A percentile compares a stretch with the other conserved stretches of the same genome.
These are phyloP conservation scores for Penicillium longicatenatum DNA, from an alignment of 495 filamentous ascomycete species.

Conservation along the genomic window DNA sequence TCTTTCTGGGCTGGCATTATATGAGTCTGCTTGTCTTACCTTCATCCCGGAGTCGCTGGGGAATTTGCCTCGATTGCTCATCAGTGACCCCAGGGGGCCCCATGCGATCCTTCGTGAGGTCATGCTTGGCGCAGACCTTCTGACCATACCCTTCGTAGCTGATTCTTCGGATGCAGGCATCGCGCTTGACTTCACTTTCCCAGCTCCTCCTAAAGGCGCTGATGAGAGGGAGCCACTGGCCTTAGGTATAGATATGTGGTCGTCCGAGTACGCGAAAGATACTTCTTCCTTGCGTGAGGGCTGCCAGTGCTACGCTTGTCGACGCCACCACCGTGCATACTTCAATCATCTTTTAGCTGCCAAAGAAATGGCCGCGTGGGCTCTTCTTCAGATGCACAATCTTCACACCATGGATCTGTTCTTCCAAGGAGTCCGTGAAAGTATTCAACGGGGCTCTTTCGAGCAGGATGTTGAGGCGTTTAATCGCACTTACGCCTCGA, in stretches of 20 bases:
- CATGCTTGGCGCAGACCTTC: conserved; percentile 73
- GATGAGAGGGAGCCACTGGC: conserved; percentile 35
- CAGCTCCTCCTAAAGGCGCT: conserved; percentile 36
- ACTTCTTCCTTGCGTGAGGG: conserved; percentile 55
- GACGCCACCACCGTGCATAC: conserved; percentile 80
- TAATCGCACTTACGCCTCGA: conserved; percentile 58
- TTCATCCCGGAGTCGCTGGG: conserved; percentile 60
- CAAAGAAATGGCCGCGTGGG: conserved; percentile 96
- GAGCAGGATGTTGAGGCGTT: conserved; percentile 62
- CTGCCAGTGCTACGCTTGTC: conserved; percentile 86
- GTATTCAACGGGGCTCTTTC: conserved; percentile 62
- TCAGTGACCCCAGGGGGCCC: conserved; percentile 67
- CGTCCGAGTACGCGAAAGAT: conserved; percentile 53
- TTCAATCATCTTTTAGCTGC: conserved; percentile 82
- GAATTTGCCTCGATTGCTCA: conserved; percentile 69
- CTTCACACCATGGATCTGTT: conserved; percentile 69
- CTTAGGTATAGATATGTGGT: conserved; percentile 79
- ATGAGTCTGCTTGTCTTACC: conserved; percentile 69
- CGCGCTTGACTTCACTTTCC: conserved; percentile 79
- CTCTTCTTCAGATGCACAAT: conserved; percentile 90
- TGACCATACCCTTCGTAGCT: conserved; percentile 74
- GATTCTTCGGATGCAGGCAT: conserved; percentile 81
- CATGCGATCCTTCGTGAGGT: conserved; percentile 75
- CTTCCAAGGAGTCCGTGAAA: conserved; percentile 67
- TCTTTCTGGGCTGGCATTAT: conserved; percentile 80